Evolutionary conservation across 228 moss, liverwort and hornwort species (phyloP).

Genomic region (Sphagnum magellanicum): DNA sequence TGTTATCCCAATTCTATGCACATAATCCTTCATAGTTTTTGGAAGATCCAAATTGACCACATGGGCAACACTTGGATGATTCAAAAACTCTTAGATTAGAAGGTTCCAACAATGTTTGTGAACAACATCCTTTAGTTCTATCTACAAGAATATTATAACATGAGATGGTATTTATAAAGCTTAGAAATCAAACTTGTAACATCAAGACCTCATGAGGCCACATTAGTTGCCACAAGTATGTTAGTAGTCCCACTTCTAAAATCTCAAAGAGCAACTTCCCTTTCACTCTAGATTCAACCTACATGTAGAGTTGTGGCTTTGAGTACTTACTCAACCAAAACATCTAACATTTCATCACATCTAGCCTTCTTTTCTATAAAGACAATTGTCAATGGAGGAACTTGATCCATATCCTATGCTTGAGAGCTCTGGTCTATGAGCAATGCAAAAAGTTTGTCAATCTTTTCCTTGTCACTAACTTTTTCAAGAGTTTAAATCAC

Average conservation of each 20-base stretch:
- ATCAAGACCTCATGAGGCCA: slow-evolving; percentile 82
- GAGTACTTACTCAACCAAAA: slow-evolving; percentile 90
- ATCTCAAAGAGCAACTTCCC: slow-evolving; percentile 89
- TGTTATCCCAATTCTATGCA: slow-evolving; percentile 93
- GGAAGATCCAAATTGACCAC: slow-evolving; percentile 98
- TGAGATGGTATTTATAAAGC: too few species aligned
- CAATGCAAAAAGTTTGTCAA: slow-evolving; percentile 73
- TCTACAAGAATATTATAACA: too few species aligned
- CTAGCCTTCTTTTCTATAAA: slow-evolving; percentile 98
- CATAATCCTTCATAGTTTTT: slow-evolving; percentile 96
- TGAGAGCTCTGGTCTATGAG: slow-evolving; percentile 87
- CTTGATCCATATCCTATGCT: slow-evolving; percentile 65
- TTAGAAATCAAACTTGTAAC: slow-evolving; percentile 54
- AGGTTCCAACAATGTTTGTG: too few species aligned
- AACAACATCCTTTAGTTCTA: too few species aligned
- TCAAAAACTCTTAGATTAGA: too few species aligned
- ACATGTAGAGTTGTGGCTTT: slow-evolving; percentile 93
- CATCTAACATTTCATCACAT: slow-evolving; percentile 91
- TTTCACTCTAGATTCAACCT: slow-evolving; percentile 85
- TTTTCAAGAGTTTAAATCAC: slow-evolving; percentile 88
- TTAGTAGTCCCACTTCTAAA: slow-evolving; percentile 83
- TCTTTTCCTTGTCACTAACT: slow-evolving; percentile 89
- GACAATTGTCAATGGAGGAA: slow-evolving; percentile 77
- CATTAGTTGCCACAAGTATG: slow-evolving; percentile 94
- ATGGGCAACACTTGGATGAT: slow-evolving; percentile 79